Conservation (phyloP, 73 alveolate genomes). For the Tetrahymena elliotti region DNA sequence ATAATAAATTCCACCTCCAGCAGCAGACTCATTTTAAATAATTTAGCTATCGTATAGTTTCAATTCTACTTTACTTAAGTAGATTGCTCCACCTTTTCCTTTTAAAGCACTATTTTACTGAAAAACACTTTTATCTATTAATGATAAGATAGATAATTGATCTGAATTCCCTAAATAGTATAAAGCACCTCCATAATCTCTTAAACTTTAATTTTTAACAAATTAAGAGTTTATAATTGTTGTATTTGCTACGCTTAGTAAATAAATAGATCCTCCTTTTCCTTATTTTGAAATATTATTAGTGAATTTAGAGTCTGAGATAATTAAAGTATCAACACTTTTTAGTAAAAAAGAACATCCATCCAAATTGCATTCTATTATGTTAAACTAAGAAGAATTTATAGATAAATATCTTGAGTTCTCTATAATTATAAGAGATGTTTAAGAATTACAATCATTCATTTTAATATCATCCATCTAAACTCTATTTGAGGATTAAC, state of each 20-base stretch:
- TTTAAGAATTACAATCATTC: neutral
- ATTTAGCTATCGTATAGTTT: neutral
- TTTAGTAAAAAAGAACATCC: neutral
- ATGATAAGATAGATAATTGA: neutral
- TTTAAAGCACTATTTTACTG: neutral
- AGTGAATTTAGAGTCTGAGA: neutral
- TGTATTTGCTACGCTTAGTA: neutral
- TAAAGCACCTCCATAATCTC: neutral
- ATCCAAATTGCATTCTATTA: neutral
- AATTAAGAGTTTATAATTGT: neutral
- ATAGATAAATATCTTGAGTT: neutral
- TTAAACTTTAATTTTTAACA: neutral
- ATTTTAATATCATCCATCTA: no score
- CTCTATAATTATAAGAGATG: neutral
- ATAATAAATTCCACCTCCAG: neutral
- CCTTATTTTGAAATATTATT: neutral
- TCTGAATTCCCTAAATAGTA: neutral
- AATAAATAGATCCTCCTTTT: neutral
- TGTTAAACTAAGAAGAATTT: neutral
- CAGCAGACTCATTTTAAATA: neutral
- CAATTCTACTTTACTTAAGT: neutral
- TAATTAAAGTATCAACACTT: neutral
- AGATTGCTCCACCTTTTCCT: neutral
- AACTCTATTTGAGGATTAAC: neutral
- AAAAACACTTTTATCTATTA: neutral